These are phyloP conservation scores for Eucalyptus cloeziana DNA, from an alignment of 345 rosid genomes.

Conservation along the genomic window DNA sequence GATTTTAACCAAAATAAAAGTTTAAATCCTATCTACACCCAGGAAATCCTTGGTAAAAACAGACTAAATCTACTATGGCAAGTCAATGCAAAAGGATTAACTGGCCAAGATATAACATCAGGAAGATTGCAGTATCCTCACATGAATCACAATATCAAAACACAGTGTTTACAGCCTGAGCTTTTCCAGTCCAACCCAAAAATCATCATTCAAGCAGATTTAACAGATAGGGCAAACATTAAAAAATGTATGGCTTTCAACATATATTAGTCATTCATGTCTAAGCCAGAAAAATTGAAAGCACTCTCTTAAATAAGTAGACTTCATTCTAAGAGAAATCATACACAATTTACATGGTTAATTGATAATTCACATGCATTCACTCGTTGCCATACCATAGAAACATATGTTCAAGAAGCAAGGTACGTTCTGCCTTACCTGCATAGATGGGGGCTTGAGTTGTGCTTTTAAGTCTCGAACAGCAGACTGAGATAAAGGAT, in stretches of 20 bases:
- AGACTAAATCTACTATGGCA: background rate
- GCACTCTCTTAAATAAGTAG: background rate
- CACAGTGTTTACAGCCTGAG: background rate
- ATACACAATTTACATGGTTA: background rate
- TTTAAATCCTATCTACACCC: background rate
- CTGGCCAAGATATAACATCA: background rate
- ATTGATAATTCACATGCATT: background rate
- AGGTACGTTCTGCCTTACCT: constrained; percentile 26
- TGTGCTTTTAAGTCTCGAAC: constrained; percentile 88
- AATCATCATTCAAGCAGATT: background rate
- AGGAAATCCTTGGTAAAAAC: background rate
- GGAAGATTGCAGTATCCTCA: background rate
- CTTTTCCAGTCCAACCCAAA: background rate
- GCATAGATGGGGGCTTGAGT: constrained; percentile 96
- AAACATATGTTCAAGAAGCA: background rate
- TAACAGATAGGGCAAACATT: background rate
- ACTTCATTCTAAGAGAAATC: background rate
- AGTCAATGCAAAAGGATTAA: background rate
- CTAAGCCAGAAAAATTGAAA: background rate
- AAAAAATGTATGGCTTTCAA: background rate
- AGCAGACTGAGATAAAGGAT: constrained; percentile 52
- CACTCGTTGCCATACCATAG: background rate
- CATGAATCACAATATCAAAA: background rate
- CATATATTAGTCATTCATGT: background rate
- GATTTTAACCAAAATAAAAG: background rate